Evolutionary conservation across 2,329 filamentous ascomycete species (phyloP), one percentile per base, ranked within the genome.

Genomic region (Xylaria arbuscula): DNA sequence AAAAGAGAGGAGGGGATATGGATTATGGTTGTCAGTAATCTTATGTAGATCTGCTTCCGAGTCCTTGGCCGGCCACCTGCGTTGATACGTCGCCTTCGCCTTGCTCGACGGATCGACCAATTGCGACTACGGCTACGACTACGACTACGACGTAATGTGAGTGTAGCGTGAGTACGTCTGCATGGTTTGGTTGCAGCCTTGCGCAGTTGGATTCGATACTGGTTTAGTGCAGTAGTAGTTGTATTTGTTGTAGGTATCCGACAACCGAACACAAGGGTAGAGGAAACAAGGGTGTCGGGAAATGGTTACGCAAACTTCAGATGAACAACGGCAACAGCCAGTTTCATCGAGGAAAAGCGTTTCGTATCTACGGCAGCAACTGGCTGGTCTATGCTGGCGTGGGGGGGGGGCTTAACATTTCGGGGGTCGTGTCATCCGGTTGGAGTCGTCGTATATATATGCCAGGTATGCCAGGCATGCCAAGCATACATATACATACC

Each of bases 121-220:
- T 8, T 45, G 40, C 40, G 13, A 45, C n/a, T 13, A 13, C 17
- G 17, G 38, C 38, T 42, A 42, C 38, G 17, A 42, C 38, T 42
- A 42, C 28, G 28, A 28, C 28, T 28, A 38, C 42, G 42, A 62
- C 22, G n/a, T 47, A n/a, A n/a, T 19, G 40, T 45, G 42, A 15
- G 17, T 45, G 42, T 45, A 47, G 24, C 6, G 17, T 53, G n/a
- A 53, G 50, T 53, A 24, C 8, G n/a, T 48, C 8, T 55, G 40
- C 38, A 32, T 65, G 13, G 42, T 45, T 57, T 8, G 10, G 11
- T 45, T 36, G n/a, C 53, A 63, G 64, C 64, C 64, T 67, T 60
- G 32, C 45, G 59, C 51, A 5, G 15, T 42, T 42, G 40, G 28
- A 28, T 45, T 7, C n/a, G 40, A 45, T 17, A 17, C 40, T 1